A percentile compares a stretch with the other conserved stretches of the same genome.
Evolutionary conservation across 2,329 filamentous ascomycete genomes (phyloP).

Genomic region (Sporothrix pseudoabietina): DNA sequence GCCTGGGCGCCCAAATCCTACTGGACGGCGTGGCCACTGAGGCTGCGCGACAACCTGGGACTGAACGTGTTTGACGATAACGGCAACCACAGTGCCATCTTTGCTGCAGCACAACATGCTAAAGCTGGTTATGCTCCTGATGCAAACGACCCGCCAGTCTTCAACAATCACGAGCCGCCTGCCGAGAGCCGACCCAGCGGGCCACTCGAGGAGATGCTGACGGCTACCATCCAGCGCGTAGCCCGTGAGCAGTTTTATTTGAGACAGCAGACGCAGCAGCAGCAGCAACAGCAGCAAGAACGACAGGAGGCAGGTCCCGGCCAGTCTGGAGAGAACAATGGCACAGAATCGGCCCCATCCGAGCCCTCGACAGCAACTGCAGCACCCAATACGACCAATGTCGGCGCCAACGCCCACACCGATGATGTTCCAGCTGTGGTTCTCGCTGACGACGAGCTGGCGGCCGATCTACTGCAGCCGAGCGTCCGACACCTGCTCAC

Average conservation of each 20-base stretch:
- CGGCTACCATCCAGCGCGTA: conserved; percentile 64
- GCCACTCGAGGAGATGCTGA: conserved; percentile 67
- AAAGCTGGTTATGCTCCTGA: background rate
- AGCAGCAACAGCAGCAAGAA: background rate
- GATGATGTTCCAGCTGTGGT: conserved; percentile 48
- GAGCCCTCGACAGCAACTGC: background rate
- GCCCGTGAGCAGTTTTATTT: conserved; percentile 66
- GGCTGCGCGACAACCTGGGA: background rate
- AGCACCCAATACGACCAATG: background rate
- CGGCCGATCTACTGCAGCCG: conserved; percentile 66
- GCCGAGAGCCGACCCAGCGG: conserved; percentile 35
- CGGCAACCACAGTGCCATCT: conserved; percentile 47
- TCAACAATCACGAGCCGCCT: conserved; percentile 47
- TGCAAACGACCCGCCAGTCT: conserved; percentile 28
- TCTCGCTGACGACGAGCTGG: conserved; percentile 70
- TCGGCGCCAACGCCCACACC: background rate
- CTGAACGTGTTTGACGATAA: conserved; percentile 35
- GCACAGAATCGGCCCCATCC: background rate
- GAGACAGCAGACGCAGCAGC: background rate
- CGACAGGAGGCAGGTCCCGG: background rate
- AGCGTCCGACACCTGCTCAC: conserved; percentile 69
- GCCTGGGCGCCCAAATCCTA: conserved; percentile 56
- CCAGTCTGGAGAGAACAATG: background rate
- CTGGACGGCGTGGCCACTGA: conserved; percentile 89
- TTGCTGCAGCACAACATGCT: conserved; percentile 45